Evolutionary conservation across 306 rosid genomes (phyloP).

Genomic region (Medicago truncatula): DNA sequence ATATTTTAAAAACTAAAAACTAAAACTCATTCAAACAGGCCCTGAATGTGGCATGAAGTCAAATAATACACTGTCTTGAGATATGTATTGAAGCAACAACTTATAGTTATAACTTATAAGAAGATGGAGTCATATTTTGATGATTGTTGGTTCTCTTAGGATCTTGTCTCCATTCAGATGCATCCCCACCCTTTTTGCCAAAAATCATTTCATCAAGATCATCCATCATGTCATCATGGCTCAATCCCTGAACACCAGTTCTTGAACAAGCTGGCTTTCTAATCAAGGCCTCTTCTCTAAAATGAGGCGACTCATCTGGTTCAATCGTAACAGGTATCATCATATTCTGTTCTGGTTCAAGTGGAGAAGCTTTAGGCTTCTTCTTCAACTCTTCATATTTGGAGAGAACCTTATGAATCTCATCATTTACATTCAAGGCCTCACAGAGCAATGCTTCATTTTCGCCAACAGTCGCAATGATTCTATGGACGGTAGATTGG

Average conservation of each 20-base stretch:
- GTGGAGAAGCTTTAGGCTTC: constrained; percentile 48
- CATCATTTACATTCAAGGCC: constrained; percentile 84
- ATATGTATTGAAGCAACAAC: not conserved
- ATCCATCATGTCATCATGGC: constrained; percentile 85
- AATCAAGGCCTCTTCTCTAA: constrained; percentile 55
- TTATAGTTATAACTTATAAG: constrained; percentile 62
- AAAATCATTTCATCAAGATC: constrained; percentile 98
- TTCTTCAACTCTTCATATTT: constrained; percentile 69
- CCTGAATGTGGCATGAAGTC: not conserved
- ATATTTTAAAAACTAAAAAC: no score
- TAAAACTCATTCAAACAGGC: no score
- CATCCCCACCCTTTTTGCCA: constrained; percentile 70
- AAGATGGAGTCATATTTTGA: constrained; percentile 70
- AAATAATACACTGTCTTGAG: not conserved
- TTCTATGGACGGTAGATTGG: constrained; percentile 59
- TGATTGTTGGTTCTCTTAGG: constrained; percentile 56
- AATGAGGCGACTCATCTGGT: constrained; percentile 72
- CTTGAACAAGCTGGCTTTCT: constrained; percentile 63
- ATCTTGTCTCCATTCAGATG: constrained; percentile 54
- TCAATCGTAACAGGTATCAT: constrained; percentile 74
- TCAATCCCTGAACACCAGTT: constrained; percentile 41
- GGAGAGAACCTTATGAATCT: constrained; percentile 73
- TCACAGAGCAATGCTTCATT: constrained; percentile 85
- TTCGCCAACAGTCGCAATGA: constrained; percentile 72
- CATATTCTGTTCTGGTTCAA: constrained; percentile 70